Base-by-base conservation (phyloP, 345 rosid genomes). In the Hibiscus trionum region DNA sequence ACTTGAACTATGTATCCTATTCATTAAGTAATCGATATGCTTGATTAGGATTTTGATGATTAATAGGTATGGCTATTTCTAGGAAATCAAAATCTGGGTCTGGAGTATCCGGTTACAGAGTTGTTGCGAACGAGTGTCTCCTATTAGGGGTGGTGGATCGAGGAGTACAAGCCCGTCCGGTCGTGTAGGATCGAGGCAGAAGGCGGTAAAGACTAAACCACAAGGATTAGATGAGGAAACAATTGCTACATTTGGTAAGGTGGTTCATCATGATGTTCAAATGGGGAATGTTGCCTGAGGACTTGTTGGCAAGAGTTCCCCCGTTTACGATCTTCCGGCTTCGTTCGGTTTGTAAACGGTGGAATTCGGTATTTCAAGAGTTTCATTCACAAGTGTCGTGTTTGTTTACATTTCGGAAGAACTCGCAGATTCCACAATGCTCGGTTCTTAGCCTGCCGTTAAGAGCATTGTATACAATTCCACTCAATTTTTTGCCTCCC, bases 231-330 rank as follows among this genome's bases (percentile, higher is more conserved):
- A 91, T 74, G 97, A 91, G 82, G 98, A 93, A 73, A 88, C 90
- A 0, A 86, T 79, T 12, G 85, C 95, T 78, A 86, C 96, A 47
- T 90, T 93, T 80, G 88, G 94, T 60, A 93, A 91, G 81, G 77
- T 75, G 27, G 79, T 76, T 59, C 87, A 81, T 47, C 84, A 83
- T 12, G 93, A 90, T 17, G 83, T 93, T 72, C 93, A 82, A 73
- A 93, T 91, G 97, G 97, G 94, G 94, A 19, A 85, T 91, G 98
- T 82, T 79, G 79, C 98, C 98, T 0, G 98, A 91, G 79, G 98
- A 93, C 84, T 82, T 93, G 76, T 68, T 93, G 67, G 94, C 90
- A 62, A 80, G 98, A 80, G 88, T 93, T 70, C 98, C 98, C 57
- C 96, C 98, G 0, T 93, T 91, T 77, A 86, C 90, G 90, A 91